Evolutionary conservation across 306 rosid species (phyloP), one percentile per base, ranked within the genome.

Genomic region (Ormosia semicastrata): DNA sequence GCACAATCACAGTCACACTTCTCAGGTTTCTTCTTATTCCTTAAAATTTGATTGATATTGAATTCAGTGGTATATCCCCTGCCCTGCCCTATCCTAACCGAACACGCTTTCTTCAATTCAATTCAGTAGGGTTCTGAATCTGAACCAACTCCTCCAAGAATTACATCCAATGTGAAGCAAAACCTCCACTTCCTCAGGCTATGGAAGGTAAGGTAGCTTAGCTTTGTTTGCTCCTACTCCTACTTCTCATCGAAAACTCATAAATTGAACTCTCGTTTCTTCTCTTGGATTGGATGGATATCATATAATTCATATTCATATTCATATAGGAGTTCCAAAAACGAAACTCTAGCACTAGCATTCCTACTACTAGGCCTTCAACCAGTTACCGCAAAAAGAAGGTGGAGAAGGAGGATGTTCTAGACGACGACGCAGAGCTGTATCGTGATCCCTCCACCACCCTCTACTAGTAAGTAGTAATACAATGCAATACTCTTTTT

Each of bases 321-420:
- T 46, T 2, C 1, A 7, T 4, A 12, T 13, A 95, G 99, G 97
- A 92, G 8, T 90, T 87, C 73, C 98, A 93, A 84, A 86, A 73
- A 73, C 80, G 92, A 83, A 86, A 90, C 78, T 88, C 94, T 33
- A 75, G 85, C 65, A 66, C 64, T 43, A 78, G 85, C 68, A 70
- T 58, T 41, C 88, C 92, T 6, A 70, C 58, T 41, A 87, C 92
- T 6, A 88, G 88, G 88, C 98, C 94, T 79, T 88, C 99, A 0
- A 95, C 99, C 67, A 90, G 97, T 74, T 95, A 95, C 88, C 91
- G 98, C 74, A 89, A 73, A 78, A 95, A 93, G 87, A 95, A 89
- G 86, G 88, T 86, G 37, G 89, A 86, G 63, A 95, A 91, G 84
- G 94, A 87, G 30, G 91, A 89, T 56, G 66, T 83, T 69, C 85